Conservation (phyloP, 1,284 basidiomycete genomes). For the Macrocybe sp. region DNA sequence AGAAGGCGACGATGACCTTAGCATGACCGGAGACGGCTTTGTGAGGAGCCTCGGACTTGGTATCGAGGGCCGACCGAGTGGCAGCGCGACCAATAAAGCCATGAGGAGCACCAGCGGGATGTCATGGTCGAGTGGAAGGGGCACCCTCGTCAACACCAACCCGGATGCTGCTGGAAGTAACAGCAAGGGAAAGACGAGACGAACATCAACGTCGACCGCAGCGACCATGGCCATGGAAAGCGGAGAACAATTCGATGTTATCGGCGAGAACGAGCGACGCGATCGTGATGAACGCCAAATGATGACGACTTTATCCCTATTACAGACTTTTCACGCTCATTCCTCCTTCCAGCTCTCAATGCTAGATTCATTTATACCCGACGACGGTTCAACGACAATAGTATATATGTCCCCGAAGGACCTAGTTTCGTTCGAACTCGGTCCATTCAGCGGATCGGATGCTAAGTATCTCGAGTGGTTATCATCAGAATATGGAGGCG, state of each 20-base stretch:
- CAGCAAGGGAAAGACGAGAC: no score
- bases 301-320: conserved; percentile 58
- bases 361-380: conserved; percentile 43
- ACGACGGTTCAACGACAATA: conserved; percentile 11
- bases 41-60: conserved; percentile 62
- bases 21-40: conserved; percentile 27
- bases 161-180: no score
- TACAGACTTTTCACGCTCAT: conserved; percentile 71
- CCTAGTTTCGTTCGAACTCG: conserved; percentile 62
- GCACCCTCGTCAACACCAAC: conserved; percentile 18
- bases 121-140: conserved; percentile 34
- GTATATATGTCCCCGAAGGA: conserved; percentile 50
- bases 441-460: conserved; percentile 64
- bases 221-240: no score
- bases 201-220: no score
- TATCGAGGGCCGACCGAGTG: conserved; percentile 54
- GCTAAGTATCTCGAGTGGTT: conserved; percentile 73
- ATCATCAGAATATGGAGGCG: conserved; percentile 54
- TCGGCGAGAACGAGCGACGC: conserved; percentile 15
- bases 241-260: conserved; percentile 12
- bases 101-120: conserved; percentile 36
- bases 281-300: conserved; percentile 37
- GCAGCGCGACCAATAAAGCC: conserved; percentile 19
- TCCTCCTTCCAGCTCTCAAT: conserved; percentile 61
- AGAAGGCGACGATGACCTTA: conserved; percentile 61